A percentile compares a stretch with the other conserved stretches of the same genome.
These are phyloP conservation scores for Acanthochlamys bracteata DNA, from an alignment of 106 monocot species.

Conservation along the genomic window DNA sequence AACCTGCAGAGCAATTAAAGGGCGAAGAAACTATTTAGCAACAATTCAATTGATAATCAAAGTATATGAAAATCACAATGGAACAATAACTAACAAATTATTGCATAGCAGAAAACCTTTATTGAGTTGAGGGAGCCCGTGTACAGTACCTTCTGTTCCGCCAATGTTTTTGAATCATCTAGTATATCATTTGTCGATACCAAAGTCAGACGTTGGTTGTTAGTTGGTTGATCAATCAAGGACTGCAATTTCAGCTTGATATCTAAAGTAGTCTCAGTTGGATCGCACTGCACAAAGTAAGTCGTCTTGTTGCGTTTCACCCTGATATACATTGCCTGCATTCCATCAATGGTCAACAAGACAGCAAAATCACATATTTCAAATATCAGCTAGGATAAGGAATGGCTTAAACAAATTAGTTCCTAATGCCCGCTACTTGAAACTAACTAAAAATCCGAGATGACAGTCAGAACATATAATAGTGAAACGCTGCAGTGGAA, in stretches of 20 bases:
- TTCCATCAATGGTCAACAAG: neutral
- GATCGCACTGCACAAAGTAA: conserved; percentile 92
- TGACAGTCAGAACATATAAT: too few species aligned
- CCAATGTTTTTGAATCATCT: conserved; percentile 86
- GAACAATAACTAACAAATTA: too few species aligned
- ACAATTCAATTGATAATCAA: too few species aligned
- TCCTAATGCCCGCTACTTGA: too few species aligned
- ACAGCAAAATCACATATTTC: too few species aligned
- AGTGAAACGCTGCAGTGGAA: too few species aligned
- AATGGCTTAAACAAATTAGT: too few species aligned
- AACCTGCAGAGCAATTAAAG: conserved; percentile 37
- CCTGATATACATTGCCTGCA: conserved; percentile 94
- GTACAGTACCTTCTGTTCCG: conserved; percentile 77
- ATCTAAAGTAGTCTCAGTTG: conserved; percentile 73
- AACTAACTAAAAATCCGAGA: too few species aligned
- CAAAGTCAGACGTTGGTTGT: conserved; percentile 59
- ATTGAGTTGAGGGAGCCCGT: too few species aligned
- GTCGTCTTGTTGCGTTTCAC: conserved; percentile 89
- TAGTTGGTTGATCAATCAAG: conserved; percentile 52
- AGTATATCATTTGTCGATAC: conserved; percentile 54
- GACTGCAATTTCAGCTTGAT: conserved; percentile 83
- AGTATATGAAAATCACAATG: too few species aligned
- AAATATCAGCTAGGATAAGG: too few species aligned
- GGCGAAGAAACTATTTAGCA: neutral
- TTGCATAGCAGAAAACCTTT: too few species aligned